A percentile compares a stretch with the other conserved stretches of the same genome.
These are phyloP conservation scores for Alternaria panax DNA, from an alignment of 2,329 filamentous ascomycete species.

Conservation along the genomic window DNA sequence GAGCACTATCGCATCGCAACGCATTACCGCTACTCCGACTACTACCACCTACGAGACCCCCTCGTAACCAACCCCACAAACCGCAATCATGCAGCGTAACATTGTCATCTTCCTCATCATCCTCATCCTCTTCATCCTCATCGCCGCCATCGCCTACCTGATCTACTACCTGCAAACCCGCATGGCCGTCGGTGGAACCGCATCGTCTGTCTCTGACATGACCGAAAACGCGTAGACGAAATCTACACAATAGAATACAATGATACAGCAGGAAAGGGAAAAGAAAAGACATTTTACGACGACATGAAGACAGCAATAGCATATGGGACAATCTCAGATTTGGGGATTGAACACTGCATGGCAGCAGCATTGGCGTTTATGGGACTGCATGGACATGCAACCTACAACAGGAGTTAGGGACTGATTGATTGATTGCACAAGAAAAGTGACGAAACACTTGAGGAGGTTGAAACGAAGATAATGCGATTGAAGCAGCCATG, in stretches of 20 bases:
- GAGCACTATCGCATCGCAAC: neutral
- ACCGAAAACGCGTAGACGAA: conserved; percentile 22
- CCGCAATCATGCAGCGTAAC: conserved; percentile 58
- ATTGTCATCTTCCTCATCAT: conserved; percentile 62
- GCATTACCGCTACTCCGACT: neutral
- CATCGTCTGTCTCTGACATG: conserved; percentile 42
- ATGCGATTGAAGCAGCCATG: conserved; percentile 1
- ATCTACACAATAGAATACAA: neutral
- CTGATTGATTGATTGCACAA: neutral
- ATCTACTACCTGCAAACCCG: conserved; percentile 59
- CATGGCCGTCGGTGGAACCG: conserved; percentile 49
- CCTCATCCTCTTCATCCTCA: conserved; percentile 61
- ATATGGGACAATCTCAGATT: neutral
- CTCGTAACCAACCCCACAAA: neutral
- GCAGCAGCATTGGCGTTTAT: conserved; percentile 10
- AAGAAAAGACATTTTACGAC: neutral
- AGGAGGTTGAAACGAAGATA: neutral
- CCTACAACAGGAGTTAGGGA: neutral
- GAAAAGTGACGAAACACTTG: neutral
- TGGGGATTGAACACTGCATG: conserved; percentile 1
- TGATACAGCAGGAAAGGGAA: neutral
- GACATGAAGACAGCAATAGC: neutral
- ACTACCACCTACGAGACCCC: neutral
- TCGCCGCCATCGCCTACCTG: conserved; percentile 57
- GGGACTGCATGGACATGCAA: conserved; percentile 4